Percentiles rank a stretch among this genome's conserved stretches.
Evolutionary conservation across 768 basidiomycete genomes (phyloP).

Genomic region (Mycena rosella): DNA sequence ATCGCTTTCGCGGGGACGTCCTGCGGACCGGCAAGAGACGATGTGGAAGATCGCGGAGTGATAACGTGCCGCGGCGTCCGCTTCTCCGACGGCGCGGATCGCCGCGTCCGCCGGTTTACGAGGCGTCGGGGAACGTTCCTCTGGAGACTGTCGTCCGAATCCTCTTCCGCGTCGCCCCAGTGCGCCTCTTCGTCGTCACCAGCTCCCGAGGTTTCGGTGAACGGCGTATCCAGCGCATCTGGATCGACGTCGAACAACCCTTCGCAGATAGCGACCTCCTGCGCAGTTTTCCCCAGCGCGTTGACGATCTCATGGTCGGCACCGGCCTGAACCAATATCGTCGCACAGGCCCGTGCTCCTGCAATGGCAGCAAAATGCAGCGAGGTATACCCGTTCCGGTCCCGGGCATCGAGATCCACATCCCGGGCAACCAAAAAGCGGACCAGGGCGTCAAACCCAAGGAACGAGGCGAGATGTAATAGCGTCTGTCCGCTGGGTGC

Average conservation of each 20-base stretch:
- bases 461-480: conserved; percentile 87
- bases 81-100: conserved; percentile 43
- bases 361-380: conserved; percentile 86
- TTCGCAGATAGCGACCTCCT: conserved; percentile 64
- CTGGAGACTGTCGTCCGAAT: conserved; percentile 59
- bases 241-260: conserved; percentile 56
- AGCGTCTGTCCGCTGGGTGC: conserved; percentile 86
- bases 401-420: conserved; percentile 86
- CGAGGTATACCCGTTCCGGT: conserved; percentile 92
- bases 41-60: conserved; percentile 33
- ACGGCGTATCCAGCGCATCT: conserved; percentile 8
- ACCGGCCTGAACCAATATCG: conserved; percentile 79
- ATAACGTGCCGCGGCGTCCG: conserved; percentile 40
- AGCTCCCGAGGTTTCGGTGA: conserved; percentile 14
- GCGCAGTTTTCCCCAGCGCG: conserved; percentile 75
- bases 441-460: conserved; percentile 80
- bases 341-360: conserved; percentile 72
- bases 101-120: conserved; percentile 49
- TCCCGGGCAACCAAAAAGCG: conserved; percentile 78
- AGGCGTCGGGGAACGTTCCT: conserved; percentile 50
- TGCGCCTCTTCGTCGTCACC: conserved; percentile 67
- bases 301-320: conserved; percentile 86
- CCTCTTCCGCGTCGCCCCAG: conserved; percentile 79
- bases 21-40: conserved; percentile 21
- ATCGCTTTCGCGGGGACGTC: conserved; percentile 20